Evolutionary conservation across 768 basidiomycete genomes (phyloP).

Genomic region (Guyanaporus albipodus): DNA sequence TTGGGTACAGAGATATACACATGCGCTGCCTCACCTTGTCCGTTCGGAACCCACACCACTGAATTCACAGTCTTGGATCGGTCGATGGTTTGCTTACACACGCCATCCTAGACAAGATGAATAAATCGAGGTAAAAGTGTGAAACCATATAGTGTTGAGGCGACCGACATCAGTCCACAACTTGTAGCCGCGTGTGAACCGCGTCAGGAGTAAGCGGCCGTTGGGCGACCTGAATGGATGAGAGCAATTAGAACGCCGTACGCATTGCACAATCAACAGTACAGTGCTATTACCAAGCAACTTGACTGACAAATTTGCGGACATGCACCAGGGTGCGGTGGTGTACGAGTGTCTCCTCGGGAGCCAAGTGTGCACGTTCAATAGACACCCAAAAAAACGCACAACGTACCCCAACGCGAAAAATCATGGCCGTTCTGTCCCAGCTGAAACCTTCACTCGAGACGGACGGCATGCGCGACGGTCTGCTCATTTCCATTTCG

Average conservation of each 20-base stretch:
- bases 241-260: no score
- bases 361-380: not conserved
- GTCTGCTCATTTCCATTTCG: not conserved
- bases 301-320: constrained; percentile 49
- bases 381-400: not conserved
- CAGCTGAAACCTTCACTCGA: constrained; percentile 32
- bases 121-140: not conserved
- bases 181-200: constrained; percentile 45
- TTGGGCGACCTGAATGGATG: constrained; percentile 43
- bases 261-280: no score
- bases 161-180: constrained; percentile 45
- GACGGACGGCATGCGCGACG: not conserved
- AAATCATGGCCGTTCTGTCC: constrained; percentile 48
- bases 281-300: constrained; percentile 52
- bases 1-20: no score
- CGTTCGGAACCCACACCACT: constrained; percentile 47
- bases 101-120: constrained; percentile 38
- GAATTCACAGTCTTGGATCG: constrained; percentile 42
- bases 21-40: constrained; percentile 41
- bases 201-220: constrained; percentile 43
- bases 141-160: not conserved
- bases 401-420: constrained; percentile 40
- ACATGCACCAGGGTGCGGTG: constrained; percentile 49
- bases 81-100: constrained; percentile 47
- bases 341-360: constrained; percentile 38